phyloP scores from a whole-genome alignment of 2,329 filamentous ascomycete species.

The Cladosporium sp. region DNA sequence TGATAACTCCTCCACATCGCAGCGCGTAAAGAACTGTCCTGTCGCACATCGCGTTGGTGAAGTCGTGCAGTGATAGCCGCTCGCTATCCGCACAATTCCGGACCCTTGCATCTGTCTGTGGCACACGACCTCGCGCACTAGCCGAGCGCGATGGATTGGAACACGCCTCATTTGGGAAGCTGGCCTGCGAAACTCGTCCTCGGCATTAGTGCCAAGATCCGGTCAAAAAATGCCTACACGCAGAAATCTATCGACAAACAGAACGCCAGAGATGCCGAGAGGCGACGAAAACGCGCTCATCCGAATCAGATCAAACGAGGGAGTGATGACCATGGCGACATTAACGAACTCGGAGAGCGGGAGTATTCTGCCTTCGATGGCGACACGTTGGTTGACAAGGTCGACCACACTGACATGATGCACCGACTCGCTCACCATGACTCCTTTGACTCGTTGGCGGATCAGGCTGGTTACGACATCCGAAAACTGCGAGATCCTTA shows the following conservation, averaged over 20 bases:
- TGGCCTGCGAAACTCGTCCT: slow-evolving; percentile 26
- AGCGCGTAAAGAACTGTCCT: too few species aligned
- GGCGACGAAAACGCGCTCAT: slow-evolving; percentile 7
- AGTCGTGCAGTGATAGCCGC: too few species aligned
- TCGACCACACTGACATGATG: slow-evolving; percentile 34
- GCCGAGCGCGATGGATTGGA: slow-evolving; percentile 21
- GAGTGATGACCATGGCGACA: slow-evolving; percentile 13
- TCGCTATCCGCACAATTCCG: too few species aligned
- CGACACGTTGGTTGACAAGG: slow-evolving; percentile 17
- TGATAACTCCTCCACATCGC: neutral
- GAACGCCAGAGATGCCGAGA: slow-evolving; percentile 19
- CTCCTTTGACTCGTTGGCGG: slow-evolving; percentile 30
- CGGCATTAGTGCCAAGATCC: slow-evolving; percentile 22
- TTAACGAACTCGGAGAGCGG: slow-evolving; percentile 30
- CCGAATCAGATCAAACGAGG: slow-evolving; percentile 4
- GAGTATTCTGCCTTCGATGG: slow-evolving; percentile 26
- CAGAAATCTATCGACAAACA: slow-evolving; percentile 23
- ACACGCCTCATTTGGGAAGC: slow-evolving; percentile 21
- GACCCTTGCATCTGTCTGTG: too few species aligned
- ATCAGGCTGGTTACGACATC: slow-evolving; percentile 15
- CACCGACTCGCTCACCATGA: slow-evolving; percentile 32
- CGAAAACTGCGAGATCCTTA: slow-evolving; percentile 19
- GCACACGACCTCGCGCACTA: neutral
- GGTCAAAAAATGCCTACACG: slow-evolving; percentile 25
- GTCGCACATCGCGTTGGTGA: too few species aligned